These are phyloP conservation scores for Globisporangium solare DNA, from an alignment of 352 stramenopile genomes.

Conservation along the genomic window DNA sequence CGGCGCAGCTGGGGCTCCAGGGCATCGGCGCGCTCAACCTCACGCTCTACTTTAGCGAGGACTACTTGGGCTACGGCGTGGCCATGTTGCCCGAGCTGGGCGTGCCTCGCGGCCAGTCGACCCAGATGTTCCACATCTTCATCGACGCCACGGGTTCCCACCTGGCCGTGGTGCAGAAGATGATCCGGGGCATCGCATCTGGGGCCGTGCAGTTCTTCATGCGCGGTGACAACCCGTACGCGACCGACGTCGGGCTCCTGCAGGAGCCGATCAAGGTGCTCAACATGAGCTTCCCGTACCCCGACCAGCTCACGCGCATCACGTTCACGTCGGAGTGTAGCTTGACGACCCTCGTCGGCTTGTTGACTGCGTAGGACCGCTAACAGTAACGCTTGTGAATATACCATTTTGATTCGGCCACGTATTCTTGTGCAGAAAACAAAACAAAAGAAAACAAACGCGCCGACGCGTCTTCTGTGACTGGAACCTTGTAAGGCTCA, in stretches of 20 bases:
- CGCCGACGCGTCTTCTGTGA: too few relatives aligned
- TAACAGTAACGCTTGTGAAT: too few relatives aligned
- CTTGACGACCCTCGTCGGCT: too few relatives aligned
- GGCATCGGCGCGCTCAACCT: slow-evolving; percentile 66
- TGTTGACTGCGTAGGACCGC: too few relatives aligned
- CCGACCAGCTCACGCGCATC: neutral
- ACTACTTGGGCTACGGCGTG: slow-evolving; percentile 59
- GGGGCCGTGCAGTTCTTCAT: slow-evolving; percentile 46
- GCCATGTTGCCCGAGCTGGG: slow-evolving; percentile 35
- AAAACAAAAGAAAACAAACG: too few relatives aligned
- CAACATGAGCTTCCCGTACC: slow-evolving; percentile 23
- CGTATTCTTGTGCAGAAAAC: too few relatives aligned
- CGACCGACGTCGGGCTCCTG: slow-evolving; percentile 18
- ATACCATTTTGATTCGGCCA: too few relatives aligned
- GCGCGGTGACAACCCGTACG: slow-evolving; percentile 20
- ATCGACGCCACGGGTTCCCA: slow-evolving; percentile 25
- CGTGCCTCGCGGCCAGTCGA: slow-evolving; percentile 42
- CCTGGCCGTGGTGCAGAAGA: slow-evolving; percentile 22
- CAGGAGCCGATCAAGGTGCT: slow-evolving; percentile 17
- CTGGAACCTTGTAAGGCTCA: too few relatives aligned
- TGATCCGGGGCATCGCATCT: slow-evolving; percentile 13
- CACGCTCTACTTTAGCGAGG: slow-evolving; percentile 54
- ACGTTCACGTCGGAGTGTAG: too few relatives aligned
- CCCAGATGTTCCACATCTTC: slow-evolving; percentile 46
- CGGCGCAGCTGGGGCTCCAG: slow-evolving; percentile 42